Conservation (phyloP, 306 rosid genomes). For the Styphnolobium japonicum region DNA sequence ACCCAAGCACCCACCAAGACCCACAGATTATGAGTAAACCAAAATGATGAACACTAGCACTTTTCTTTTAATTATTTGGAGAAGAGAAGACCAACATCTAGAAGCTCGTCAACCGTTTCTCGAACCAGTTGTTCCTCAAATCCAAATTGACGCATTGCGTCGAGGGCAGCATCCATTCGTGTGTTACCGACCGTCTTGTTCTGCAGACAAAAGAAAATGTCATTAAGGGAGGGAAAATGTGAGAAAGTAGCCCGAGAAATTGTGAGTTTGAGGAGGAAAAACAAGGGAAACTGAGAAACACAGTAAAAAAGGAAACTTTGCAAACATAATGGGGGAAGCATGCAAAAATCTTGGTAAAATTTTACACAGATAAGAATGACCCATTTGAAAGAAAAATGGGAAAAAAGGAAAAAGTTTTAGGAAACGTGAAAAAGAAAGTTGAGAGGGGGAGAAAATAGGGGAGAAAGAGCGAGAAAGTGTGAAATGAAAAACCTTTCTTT, state of each 20-base stretch:
- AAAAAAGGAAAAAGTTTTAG: neutral
- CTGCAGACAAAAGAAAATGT: constrained; percentile 9
- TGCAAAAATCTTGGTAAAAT: neutral
- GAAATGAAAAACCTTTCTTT: constrained; percentile 21
- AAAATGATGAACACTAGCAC: neutral
- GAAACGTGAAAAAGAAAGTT: neutral
- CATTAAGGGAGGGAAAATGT: neutral
- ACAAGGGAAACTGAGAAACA: neutral
- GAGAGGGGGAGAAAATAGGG: neutral
- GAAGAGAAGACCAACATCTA: constrained; percentile 33
- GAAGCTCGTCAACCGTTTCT: constrained; percentile 31
- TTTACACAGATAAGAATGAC: no score
- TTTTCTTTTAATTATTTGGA: neutral
- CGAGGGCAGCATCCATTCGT: constrained; percentile 43
- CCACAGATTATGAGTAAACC: neutral
- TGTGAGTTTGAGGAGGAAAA: neutral
- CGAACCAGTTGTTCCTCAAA: constrained; percentile 23
- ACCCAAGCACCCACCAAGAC: neutral
- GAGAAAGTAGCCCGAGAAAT: neutral
- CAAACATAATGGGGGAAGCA: neutral
- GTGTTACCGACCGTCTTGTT: constrained; percentile 1
- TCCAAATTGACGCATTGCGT: constrained; percentile 36
- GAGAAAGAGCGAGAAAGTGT: neutral
- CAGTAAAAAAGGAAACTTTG: neutral
- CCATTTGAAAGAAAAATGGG: neutral